phyloP scores from a whole-genome alignment of 2,329 filamentous ascomycete genomes.

The Pseudogymnoascus destructans region DNA sequence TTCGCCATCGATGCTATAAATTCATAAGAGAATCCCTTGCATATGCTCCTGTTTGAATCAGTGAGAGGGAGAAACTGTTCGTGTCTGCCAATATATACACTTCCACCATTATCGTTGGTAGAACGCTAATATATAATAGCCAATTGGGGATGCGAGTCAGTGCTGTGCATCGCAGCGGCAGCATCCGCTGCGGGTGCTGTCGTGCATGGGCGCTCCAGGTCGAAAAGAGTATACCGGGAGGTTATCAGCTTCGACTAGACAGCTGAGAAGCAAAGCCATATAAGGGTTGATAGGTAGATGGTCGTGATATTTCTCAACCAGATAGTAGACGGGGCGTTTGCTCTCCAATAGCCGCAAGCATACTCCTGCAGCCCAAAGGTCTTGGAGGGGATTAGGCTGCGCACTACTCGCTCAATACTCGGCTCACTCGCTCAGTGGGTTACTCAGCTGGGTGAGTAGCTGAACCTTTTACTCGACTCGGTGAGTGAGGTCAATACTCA shows the following conservation, averaged over 20 bases:
- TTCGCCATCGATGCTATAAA: background rate
- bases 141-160: background rate
- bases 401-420: too few species aligned
- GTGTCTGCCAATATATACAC: background rate
- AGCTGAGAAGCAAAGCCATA: background rate
- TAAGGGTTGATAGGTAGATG: background rate
- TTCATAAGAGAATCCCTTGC: background rate
- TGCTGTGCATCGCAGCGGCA: background rate
- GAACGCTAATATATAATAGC: background rate
- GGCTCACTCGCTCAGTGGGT: too few species aligned
- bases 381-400: too few species aligned
- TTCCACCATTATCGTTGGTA: background rate
- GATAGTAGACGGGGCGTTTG: background rate
- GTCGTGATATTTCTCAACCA: background rate
- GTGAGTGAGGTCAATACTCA: too few species aligned
- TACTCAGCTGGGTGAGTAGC: too few species aligned
- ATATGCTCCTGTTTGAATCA: background rate
- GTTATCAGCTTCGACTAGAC: background rate
- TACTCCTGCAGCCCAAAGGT: background rate
- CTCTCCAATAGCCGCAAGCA: background rate
- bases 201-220: background rate
- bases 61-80: background rate
- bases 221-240: background rate
- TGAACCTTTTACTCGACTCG: too few species aligned
- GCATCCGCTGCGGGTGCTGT: background rate